Base-by-base conservation (phyloP, 441 rosid species). In the Manihot esculenta region DNA sequence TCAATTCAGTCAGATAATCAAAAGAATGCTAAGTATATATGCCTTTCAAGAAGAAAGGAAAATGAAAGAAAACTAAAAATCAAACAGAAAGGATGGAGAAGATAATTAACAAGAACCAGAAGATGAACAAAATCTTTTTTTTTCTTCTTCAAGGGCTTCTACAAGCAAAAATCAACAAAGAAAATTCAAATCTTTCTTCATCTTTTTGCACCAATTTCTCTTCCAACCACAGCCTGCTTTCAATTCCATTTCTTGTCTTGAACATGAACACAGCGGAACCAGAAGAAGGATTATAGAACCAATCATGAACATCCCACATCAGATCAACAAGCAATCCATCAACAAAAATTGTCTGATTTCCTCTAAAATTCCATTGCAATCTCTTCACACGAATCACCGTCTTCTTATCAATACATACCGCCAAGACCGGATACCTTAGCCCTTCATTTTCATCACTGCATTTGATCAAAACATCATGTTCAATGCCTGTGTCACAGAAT, bases 231-330 rank as follows among this genome's bases (percentile, higher is more conserved):
- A 85, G 77, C 72, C 93, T 82, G 81, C 89, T 86, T 56, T 87
- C 93, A 76, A 85, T 66, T 20, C 94, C 95, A 77, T 87, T 91
- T 75, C 96, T 90, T 79, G 89, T 87, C 77, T 88, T 80, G 76
- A 94, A 94, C 97, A 90, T 86, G 86, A 94, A 94, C 79, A 90
- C 92, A 57, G 95, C 98, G 65, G 68, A 77, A 1, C 94, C 93
- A 55, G 85, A 74, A 15, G 78, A 85, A 68, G 84, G 78, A 62
- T 66, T 79, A 69, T 83, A 94, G 81, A 91, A 91, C 98, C 97
- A 94, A 66, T 86, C 91, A 82, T 94, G 96, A 10, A 90, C 94
- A 79, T 94, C 96, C 98, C 98, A 94, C 89, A 94, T 76, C 78
- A 94, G 69, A 82, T 94, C 95, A 70, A 94, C 89, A 18, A 86